Evolutionary conservation across 306 rosid species (phyloP), one percentile per base, ranked within the genome.

Genomic region (Quercus cerris): DNA sequence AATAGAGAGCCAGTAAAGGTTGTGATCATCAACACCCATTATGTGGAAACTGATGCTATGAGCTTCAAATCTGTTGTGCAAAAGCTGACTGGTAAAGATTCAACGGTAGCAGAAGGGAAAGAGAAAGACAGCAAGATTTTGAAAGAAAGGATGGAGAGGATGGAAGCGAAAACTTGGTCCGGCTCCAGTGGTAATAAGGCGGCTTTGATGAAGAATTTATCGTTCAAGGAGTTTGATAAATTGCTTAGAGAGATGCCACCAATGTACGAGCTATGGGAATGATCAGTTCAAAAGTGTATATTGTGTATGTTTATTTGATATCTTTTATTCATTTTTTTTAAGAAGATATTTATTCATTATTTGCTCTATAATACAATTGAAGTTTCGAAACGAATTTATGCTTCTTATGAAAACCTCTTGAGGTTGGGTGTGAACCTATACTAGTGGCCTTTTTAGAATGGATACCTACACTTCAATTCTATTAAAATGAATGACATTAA

Each of bases 21-120:
- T 75, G 97, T 91, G 83, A 88, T 91, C 5, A 93, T 93, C 78
- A 89, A 82, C 46, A 93, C 98, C 28, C 82, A 90, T 69, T 90
- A 91, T 23, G 94, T 93, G 1, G 86, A 93, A 67, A 93, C 98
- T 5, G 98, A 93, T 75, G 90, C 89, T 3, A 57, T 61, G 49
- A 88, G 91, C 86, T 93, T 93, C 71, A 93, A 93, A 80, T 78
- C 91, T 1, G 92, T 89, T 80, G 97, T 93, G 25, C 97, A 93
- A 77, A 91, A 83, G 76, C 87, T 93, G 1, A 93, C 98, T 1
- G 98, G 98, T 5, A 91, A 87, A 57, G 94, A 89, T 75, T 86
- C 91, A 4, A 70, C 51, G 25, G 64, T 5, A 27, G 30, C 72
- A 27, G 58, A 13, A 64, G 80, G 27, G 56, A 59, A 28, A 72